Evolutionary conservation across 352 stramenopile genomes (phyloP).

Genomic region (Globisporangium orthogonon): DNA sequence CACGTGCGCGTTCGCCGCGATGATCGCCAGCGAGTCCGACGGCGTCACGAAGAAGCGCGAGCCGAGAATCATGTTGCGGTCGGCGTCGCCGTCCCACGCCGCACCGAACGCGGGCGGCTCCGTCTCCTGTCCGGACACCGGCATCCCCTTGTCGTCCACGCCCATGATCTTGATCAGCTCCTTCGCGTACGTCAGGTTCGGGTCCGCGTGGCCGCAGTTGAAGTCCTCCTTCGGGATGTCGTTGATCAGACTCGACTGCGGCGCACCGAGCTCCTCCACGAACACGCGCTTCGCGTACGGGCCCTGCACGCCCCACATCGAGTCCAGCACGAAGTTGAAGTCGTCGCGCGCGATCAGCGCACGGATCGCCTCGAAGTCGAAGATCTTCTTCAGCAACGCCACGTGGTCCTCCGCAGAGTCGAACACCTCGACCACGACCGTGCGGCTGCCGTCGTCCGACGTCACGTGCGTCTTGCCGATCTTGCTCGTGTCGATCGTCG

Average conservation of each 20-base stretch:
- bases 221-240: slow-evolving; percentile 96
- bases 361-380: slow-evolving; percentile 95
- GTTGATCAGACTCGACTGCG: slow-evolving; percentile 88
- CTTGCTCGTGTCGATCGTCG: slow-evolving; percentile 64
- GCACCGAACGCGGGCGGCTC: slow-evolving; percentile 87
- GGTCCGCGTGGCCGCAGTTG: slow-evolving; percentile 94
- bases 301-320: slow-evolving; percentile 97
- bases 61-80: slow-evolving; percentile 99
- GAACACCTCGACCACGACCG: slow-evolving; percentile 96
- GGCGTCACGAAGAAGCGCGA: slow-evolving; percentile 98
- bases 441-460: slow-evolving; percentile 87
- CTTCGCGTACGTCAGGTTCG: slow-evolving; percentile 98
- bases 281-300: slow-evolving; percentile 96
- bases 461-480: slow-evolving; percentile 59
- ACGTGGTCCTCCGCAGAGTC: slow-evolving; percentile 96
- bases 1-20: slow-evolving; percentile 95
- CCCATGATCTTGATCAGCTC: slow-evolving; percentile 96
- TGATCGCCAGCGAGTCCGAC: slow-evolving; percentile 97
- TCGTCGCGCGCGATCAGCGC: slow-evolving; percentile 89
- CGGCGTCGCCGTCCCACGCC: slow-evolving; percentile 97
- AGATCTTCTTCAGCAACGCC: slow-evolving; percentile 93
- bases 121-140: slow-evolving; percentile 71
- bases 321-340: slow-evolving; percentile 96
- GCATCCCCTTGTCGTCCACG: slow-evolving; percentile 78
- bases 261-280: slow-evolving; percentile 92